These are phyloP conservation scores for Suillus discolor DNA, from an alignment of 768 basidiomycete species.

Conservation along the genomic window DNA sequence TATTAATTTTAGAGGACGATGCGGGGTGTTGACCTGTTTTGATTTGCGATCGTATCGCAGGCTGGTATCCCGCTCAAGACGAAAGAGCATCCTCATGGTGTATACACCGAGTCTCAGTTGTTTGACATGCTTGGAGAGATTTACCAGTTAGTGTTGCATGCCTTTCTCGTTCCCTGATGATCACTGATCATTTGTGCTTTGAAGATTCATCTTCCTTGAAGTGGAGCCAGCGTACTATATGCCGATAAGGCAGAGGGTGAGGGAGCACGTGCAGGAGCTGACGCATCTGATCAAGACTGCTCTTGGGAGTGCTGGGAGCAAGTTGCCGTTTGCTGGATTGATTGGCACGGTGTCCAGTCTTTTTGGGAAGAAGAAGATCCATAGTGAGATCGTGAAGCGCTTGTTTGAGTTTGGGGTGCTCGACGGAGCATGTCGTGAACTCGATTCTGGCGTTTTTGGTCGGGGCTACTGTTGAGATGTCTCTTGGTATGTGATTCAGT, in stretches of 20 bases:
- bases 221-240: conserved; percentile 60
- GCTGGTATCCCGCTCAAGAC: conserved; percentile 75
- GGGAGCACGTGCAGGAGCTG: conserved; percentile 54
- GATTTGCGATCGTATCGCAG: conserved; percentile 35
- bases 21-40: not conserved
- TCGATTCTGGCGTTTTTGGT: conserved; percentile 73
- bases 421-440: conserved; percentile 66
- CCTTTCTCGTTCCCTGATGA: not conserved
- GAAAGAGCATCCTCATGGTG: conserved; percentile 51
- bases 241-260: conserved; percentile 53
- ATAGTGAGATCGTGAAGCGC: conserved; percentile 56
- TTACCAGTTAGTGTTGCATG: conserved; percentile 51
- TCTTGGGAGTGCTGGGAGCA: conserved; percentile 44
- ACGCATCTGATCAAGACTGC: conserved; percentile 56
- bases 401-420: conserved; percentile 57
- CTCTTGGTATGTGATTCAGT: conserved; percentile 50
- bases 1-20: not conserved
- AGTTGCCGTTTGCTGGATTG: conserved; percentile 42
- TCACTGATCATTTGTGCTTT: not conserved
- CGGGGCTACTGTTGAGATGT: conserved; percentile 65
- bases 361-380: conserved; percentile 49
- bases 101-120: conserved; percentile 62
- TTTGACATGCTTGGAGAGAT: conserved; percentile 68
- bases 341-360: conserved; percentile 48
- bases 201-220: conserved; percentile 77